phyloP scores from a whole-genome alignment of 2,329 filamentous ascomycete genomes.

The Arthrobotrys iridis region DNA sequence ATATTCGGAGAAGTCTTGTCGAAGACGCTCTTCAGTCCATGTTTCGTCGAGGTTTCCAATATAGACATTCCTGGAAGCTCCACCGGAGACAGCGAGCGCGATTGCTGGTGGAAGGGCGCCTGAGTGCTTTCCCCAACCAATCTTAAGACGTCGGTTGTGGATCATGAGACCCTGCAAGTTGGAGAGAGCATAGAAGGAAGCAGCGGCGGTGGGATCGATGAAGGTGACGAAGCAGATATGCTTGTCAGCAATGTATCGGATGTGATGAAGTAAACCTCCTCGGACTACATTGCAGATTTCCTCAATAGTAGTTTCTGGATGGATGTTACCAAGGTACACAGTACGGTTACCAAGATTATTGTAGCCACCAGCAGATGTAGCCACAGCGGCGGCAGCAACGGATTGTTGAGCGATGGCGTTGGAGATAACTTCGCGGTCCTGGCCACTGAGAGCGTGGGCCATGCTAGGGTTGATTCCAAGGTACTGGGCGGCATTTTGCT shows the following conservation, averaged over 20 bases:
- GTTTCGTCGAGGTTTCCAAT: slow-evolving; percentile 96
- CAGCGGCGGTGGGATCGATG: slow-evolving; percentile 96
- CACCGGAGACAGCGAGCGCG: slow-evolving; percentile 92
- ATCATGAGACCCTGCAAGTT: slow-evolving; percentile 99
- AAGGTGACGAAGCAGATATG: slow-evolving; percentile 99
- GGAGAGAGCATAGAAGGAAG: slow-evolving; percentile 96
- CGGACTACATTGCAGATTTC: slow-evolving; percentile 99
- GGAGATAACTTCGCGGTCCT: slow-evolving; percentile 95
- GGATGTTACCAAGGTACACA: slow-evolving; percentile 97
- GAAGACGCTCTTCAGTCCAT: slow-evolving; percentile 94
- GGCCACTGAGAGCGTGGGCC: slow-evolving; percentile 93
- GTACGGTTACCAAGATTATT: slow-evolving; percentile 98
- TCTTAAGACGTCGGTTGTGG: slow-evolving; percentile 96
- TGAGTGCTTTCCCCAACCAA: slow-evolving; percentile 99
- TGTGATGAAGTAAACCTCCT: slow-evolving; percentile 93
- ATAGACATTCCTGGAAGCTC: slow-evolving; percentile 98
- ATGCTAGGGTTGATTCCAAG: slow-evolving; percentile 96
- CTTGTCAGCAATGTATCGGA: slow-evolving; percentile 99
- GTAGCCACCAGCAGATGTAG: slow-evolving; percentile 93
- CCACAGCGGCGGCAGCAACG: slow-evolving; percentile 93
- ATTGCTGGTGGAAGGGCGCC: slow-evolving; percentile 95
- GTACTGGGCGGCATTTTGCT: slow-evolving; percentile 98
- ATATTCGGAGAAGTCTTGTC: slow-evolving; percentile 96
- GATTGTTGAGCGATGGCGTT: slow-evolving; percentile 97
- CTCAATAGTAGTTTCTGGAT: slow-evolving; percentile 98